phyloP scores from a whole-genome alignment of 2,329 filamentous ascomycete species.

The Colletotrichum sp. region DNA sequence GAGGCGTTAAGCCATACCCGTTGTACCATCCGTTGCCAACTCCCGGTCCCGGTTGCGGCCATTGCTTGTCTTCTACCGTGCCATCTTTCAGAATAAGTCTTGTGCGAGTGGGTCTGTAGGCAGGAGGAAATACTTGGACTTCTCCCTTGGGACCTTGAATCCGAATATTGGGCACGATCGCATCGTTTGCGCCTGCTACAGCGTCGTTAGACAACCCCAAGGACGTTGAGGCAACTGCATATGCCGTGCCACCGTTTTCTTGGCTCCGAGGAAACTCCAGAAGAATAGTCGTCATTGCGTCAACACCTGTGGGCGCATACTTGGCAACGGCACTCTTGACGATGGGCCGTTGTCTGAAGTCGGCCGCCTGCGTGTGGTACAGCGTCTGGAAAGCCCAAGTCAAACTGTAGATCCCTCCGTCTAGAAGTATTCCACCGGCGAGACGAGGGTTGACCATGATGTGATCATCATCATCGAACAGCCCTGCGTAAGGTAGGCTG shows the following conservation, averaged over 20 bases:
- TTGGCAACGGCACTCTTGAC: conserved; percentile 74
- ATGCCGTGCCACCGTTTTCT: conserved; percentile 74
- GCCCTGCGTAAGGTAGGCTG: conserved; percentile 60
- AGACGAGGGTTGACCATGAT: conserved; percentile 84
- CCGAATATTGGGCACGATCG: conserved; percentile 70
- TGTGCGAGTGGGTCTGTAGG: conserved; percentile 73
- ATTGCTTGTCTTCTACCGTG: conserved; percentile 52
- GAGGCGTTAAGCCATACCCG: not conserved
- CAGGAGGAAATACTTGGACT: conserved; percentile 77
- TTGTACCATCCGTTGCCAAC: not conserved
- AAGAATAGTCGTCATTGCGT: conserved; percentile 79
- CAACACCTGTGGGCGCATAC: conserved; percentile 71
- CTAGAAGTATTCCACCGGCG: conserved; percentile 81
- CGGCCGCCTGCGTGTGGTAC: conserved; percentile 76
- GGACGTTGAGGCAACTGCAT: conserved; percentile 45
- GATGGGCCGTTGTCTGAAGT: conserved; percentile 67
- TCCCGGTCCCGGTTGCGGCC: conserved; percentile 35
- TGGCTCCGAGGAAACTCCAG: conserved; percentile 73
- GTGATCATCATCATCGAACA: conserved; percentile 65
- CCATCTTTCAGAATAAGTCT: conserved; percentile 60
- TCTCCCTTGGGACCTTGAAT: conserved; percentile 84
- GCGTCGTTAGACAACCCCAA: conserved; percentile 68
- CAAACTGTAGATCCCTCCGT: conserved; percentile 86
- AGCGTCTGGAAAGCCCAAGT: conserved; percentile 92
- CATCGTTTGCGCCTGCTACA: conserved; percentile 53